Evolutionary conservation across 306 rosid species (phyloP).

Genomic region (Rosa multiflora): DNA sequence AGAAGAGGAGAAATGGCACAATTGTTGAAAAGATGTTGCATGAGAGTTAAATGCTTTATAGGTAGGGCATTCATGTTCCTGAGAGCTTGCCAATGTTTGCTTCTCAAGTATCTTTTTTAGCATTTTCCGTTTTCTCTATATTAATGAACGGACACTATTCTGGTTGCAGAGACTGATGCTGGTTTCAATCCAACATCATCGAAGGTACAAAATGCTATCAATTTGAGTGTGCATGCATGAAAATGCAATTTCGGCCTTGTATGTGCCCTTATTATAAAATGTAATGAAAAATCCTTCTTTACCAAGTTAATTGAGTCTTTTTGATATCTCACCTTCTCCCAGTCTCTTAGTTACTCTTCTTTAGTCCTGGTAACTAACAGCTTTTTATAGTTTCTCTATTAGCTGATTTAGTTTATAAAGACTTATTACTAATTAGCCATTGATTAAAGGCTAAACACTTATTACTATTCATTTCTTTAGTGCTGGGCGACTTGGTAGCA

Average conservation of each 20-base stretch:
- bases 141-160: neutral
- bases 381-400: neutral
- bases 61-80: constrained; percentile 36
- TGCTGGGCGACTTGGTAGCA: neutral
- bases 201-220: constrained; percentile 41
- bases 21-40: constrained; percentile 46
- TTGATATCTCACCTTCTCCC: neutral
- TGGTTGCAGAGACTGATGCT: constrained; percentile 62
- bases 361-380: constrained; percentile 1
- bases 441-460: neutral
- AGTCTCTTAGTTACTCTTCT: neutral
- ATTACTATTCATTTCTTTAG: neutral
- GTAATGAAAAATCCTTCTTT: neutral
- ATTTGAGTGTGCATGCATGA: neutral
- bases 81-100: neutral
- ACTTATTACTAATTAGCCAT: neutral
- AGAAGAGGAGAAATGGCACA: constrained; percentile 42
- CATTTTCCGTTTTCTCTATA: neutral
- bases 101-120: neutral
- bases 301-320: neutral
- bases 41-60: constrained; percentile 65
- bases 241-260: neutral
- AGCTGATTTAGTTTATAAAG: neutral
- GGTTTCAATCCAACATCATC: constrained; percentile 64
- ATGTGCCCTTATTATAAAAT: neutral